phyloP scores from a whole-genome alignment of 352 stramenopile species.

The Stramenopiles sp. region DNA sequence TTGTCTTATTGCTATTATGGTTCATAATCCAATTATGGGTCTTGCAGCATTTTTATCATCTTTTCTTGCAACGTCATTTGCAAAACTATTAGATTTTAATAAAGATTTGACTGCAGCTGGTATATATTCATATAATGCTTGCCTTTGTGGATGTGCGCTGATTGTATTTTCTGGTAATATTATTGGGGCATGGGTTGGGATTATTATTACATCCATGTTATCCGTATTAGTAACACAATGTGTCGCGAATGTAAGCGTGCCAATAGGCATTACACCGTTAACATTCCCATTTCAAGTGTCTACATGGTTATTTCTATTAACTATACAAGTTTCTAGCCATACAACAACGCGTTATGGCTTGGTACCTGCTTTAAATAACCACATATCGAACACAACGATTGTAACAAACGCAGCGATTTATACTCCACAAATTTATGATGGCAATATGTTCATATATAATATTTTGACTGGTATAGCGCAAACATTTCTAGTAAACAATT shows the following conservation, averaged over 20 bases:
- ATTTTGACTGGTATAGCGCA: slow-evolving; percentile 13
- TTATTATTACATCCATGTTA: not conserved
- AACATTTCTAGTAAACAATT: slow-evolving; percentile 13
- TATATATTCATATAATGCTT: slow-evolving; percentile 13
- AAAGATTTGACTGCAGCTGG: not conserved
- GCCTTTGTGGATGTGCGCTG: slow-evolving; percentile 13
- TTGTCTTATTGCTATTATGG: slow-evolving; percentile 9
- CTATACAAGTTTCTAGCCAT: slow-evolving; percentile 8
- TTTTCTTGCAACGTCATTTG: slow-evolving; percentile 8
- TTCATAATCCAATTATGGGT: not conserved
- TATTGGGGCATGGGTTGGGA: not conserved
- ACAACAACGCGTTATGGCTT: not conserved
- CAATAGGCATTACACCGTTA: slow-evolving; percentile 8
- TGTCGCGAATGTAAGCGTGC: not conserved
- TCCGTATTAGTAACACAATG: slow-evolving; percentile 8
- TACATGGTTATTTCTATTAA: slow-evolving; percentile 9
- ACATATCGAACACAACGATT: not conserved
- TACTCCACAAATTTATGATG: not conserved
- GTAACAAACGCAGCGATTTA: not conserved
- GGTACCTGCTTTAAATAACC: not conserved
- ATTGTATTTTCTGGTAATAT: slow-evolving; percentile 3
- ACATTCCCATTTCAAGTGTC: slow-evolving; percentile 14
- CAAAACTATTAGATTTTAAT: slow-evolving; percentile 9
- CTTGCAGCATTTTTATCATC: not conserved
- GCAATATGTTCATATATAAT: not conserved